Percentiles rank a stretch among this genome's conserved stretches.
phyloP scores from a whole-genome alignment of 176 grass and related monocot species.

The Rhynchospora breviuscula region DNA sequence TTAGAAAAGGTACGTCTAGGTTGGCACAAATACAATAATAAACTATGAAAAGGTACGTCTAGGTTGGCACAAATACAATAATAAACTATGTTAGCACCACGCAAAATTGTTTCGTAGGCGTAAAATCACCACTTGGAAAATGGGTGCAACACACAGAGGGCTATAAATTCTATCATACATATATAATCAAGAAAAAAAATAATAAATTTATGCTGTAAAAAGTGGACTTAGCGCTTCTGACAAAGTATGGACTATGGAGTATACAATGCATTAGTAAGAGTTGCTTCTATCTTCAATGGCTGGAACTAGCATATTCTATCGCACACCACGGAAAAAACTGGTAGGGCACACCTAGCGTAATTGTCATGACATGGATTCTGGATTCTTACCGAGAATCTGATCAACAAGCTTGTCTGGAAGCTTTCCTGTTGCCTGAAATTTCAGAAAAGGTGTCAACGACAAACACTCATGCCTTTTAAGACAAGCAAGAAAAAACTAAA shows the following conservation, averaged over 20 bases:
- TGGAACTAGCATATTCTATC: background rate
- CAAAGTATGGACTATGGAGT: background rate
- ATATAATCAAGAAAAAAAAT: slow-evolving; percentile 4
- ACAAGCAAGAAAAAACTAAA: background rate
- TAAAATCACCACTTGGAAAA: background rate
- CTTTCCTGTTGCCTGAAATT: slow-evolving; percentile 65
- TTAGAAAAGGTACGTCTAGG: background rate
- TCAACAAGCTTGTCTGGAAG: slow-evolving; percentile 62
- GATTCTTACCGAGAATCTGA: slow-evolving; percentile 48
- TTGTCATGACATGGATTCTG: slow-evolving; percentile 20
- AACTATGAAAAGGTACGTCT: background rate
- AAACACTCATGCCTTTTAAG: background rate
- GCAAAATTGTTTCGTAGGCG: slow-evolving; percentile 5
- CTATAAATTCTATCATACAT: background rate
- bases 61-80: background rate
- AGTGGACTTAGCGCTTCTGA: background rate
- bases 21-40: background rate
- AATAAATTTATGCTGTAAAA: background rate
- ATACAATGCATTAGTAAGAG: background rate
- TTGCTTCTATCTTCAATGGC: background rate
- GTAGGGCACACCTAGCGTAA: background rate
- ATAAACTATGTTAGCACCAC: background rate
- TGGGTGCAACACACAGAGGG: background rate
- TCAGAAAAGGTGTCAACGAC: background rate
- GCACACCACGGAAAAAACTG: background rate